Base-by-base conservation (phyloP, 148 eudicot species). In the Mesembryanthemum crystallinum region DNA sequence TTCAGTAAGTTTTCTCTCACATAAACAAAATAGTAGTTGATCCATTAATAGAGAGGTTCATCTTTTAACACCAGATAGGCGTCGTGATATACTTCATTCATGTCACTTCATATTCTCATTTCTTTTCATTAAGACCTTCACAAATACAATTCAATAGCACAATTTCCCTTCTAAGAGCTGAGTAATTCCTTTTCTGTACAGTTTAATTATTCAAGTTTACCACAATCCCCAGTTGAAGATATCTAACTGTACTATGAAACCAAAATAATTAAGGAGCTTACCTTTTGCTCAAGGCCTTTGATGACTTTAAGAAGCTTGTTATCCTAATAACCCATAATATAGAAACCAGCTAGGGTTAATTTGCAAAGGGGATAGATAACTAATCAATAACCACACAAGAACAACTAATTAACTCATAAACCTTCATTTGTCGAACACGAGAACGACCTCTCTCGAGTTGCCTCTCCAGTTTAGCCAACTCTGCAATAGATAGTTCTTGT, bases 361-460 rank as follows among this genome's bases (percentile, higher is more conserved):
- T n/a, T 23, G 3, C 12, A 10, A 11, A 33, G 54, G 20, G 23
- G 39, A n/a, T 14, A 29, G 13, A 5, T 54, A 13, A 62, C 4
- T n/a, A 30, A 55, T 54, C 47, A 8, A 29, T 18, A 52, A 28
- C 8, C 17, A 8, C 1, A 37, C 17, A 57, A 57, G 8, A 10
- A 29, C 33, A 24, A 14, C 17, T 24, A 2, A 62, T 29, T 5
- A 28, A 3, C n/a, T 18, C 17, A 18, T 39, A 8, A 47, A 82
- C 85, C 85, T 82, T 82, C 35, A 65, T 65, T 23, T 64, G 72
- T 25, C 76, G 70, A 66, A 82, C 37, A 49, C 85, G 79, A 47
- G 49, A 8, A 24, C 33, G 64, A 64, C 79, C 69, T 49, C 25
- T 78, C 66, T 78, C 82, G 43, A 82, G 1, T 25, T 57, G 76